Percentiles rank a stretch among this genome's conserved stretches.
Evolutionary conservation across 2,329 filamentous ascomycete genomes (phyloP).

Genomic region (Lojkania enalia): DNA sequence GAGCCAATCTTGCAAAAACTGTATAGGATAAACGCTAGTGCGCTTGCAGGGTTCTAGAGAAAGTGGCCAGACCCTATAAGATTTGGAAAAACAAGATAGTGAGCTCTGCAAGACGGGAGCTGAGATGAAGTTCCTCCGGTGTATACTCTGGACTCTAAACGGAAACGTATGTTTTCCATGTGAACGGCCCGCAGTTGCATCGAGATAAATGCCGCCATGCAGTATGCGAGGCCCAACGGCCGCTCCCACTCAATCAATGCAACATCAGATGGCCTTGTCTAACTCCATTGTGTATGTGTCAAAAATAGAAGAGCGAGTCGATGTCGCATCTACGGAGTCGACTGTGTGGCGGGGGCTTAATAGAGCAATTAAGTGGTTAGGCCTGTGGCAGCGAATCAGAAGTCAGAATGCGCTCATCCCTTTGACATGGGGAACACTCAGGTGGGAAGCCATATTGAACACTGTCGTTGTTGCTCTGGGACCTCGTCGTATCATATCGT

Average conservation of each 20-base stretch:
- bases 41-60: no score
- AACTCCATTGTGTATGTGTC: background rate
- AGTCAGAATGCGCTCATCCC: conserved; percentile 9
- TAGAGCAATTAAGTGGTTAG: conserved; percentile 23
- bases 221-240: no score
- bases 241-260: conserved; percentile 2
- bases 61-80: no score
- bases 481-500: conserved; percentile 21
- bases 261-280: background rate
- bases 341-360: conserved; percentile 28
- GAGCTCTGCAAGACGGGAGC: no score
- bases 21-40: no score
- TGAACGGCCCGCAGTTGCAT: no score
- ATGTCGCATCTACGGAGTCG: background rate
- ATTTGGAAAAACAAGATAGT: no score
- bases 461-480: conserved; percentile 21
- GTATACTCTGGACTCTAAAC: no score
- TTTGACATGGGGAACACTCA: conserved; percentile 24
- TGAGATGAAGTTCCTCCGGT: no score
- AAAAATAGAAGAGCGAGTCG: background rate
- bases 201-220: no score
- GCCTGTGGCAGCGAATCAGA: conserved; percentile 29
- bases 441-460: conserved; percentile 21
- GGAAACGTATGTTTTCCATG: no score
- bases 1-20: no score